Conservation (phyloP, 129 eudicot species). For the Lactuca saligna region DNA sequence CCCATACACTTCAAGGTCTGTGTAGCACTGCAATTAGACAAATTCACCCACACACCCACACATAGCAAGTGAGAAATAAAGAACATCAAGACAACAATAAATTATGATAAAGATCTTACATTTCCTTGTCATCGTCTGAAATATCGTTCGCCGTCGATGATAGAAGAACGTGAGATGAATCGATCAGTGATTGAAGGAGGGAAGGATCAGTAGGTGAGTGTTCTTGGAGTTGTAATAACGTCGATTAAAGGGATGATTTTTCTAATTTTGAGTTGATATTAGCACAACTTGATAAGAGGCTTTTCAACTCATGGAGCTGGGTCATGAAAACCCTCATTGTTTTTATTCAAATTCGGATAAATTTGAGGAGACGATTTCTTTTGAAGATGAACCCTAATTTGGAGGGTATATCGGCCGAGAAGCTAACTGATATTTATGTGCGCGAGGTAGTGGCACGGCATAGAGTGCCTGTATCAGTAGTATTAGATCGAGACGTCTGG, state of each 20-base stretch:
- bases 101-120: slow-evolving; percentile 36
- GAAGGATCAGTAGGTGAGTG: slow-evolving; percentile 42
- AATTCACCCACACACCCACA: slow-evolving; percentile 2
- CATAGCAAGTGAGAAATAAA: neutral
- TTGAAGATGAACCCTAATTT: slow-evolving; percentile 39
- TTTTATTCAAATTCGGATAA: neutral
- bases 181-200: slow-evolving; percentile 44
- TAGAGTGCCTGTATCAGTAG: too few relatives aligned
- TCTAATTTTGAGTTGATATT: slow-evolving; percentile 27
- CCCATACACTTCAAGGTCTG: slow-evolving; percentile 95
- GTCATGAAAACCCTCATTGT: slow-evolving; percentile 48
- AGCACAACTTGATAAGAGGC: slow-evolving; percentile 35
- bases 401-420: neutral
- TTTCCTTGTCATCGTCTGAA: slow-evolving; percentile 60
- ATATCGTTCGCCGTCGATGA: slow-evolving; percentile 46
- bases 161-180: slow-evolving; percentile 38
- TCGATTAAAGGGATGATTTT: slow-evolving; percentile 62
- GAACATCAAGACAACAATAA: neutral
- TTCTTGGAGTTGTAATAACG: slow-evolving; percentile 61
- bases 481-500: too few relatives aligned
- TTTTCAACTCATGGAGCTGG: slow-evolving; percentile 48
- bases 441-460: too few relatives aligned
- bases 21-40: slow-evolving; percentile 45
- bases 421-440: too few relatives aligned
- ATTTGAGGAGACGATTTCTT: slow-evolving; percentile 2